Evolutionary conservation across 257 asterid species (phyloP), one percentile per base, ranked within the genome.

Genomic region (Mentha longifolia): DNA sequence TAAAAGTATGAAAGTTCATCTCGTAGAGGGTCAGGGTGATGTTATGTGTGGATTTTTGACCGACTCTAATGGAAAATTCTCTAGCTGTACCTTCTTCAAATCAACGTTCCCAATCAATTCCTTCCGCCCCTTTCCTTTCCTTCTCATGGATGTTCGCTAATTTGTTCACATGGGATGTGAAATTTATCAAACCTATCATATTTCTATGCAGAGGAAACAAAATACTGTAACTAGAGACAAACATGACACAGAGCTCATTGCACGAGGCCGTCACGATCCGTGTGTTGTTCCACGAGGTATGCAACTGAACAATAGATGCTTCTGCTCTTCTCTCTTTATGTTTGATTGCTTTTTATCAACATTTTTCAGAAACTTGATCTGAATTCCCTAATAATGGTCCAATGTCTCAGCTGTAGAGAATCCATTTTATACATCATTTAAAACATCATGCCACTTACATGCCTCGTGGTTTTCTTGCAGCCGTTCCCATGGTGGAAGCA

Each of bases 401-500:
- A 10, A 49, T 54, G 11, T 22, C 41, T 43, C 35, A 11, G 28
- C 9, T 22, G 16, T 71, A 9, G 19, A 43, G 20, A 7, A 42
- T 2, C 47, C 47, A 2, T 4, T 42, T 42, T 42, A 42, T 42
- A 15, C 6, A 42, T 15, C 43, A 11, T 63, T n/a, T 19, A 46
- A 65, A 55, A 63, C 9, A 66, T 6, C 17, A 52, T 20, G 69
- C 46, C 51, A 64, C 64, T 75, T 25, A 64, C 61, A 51, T 58
- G 65, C 76, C 76, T 56, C 54, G 62, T 72, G 68, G 41, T 46
- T 72, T 28, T 74, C 57, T 31, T 76, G 77, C 91, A 95, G 99
- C 98, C 35, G 99, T 95, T 73, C 99, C 99, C 7, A 89, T 95
- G 97, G 99, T 95, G 85, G 99, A 95, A 87, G 92, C 97, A 59